These are phyloP conservation scores for Trypanosoma platydactyli DNA, from an alignment of 208 protist genomes.

Conservation along the genomic window DNA sequence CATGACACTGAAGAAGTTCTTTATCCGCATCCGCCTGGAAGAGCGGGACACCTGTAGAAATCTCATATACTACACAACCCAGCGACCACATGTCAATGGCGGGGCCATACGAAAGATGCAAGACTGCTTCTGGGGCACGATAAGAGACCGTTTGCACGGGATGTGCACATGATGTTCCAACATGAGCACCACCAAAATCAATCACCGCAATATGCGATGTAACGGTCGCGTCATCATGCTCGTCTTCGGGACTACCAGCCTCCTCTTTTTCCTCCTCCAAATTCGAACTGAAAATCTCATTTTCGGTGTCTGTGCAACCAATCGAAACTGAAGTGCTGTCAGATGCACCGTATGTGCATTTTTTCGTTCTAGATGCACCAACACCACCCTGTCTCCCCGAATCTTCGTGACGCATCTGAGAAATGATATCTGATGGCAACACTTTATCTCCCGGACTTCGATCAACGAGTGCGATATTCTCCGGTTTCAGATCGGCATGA, in stretches of 20 bases:
- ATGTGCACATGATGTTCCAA: slow-evolving; percentile 88
- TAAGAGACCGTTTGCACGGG: slow-evolving; percentile 96
- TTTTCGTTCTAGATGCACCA: background rate
- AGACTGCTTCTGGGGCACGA: slow-evolving; percentile 94
- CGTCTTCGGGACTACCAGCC: background rate
- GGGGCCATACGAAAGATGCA: slow-evolving; percentile 55
- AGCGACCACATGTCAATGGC: slow-evolving; percentile 79
- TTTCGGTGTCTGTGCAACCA: background rate
- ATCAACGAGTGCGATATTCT: slow-evolving; percentile 81
- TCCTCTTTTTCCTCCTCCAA: background rate
- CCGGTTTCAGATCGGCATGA: slow-evolving; percentile 95
- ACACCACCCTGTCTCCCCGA: background rate
- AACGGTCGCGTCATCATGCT: slow-evolving; percentile 28
- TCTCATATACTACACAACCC: slow-evolving; percentile 56
- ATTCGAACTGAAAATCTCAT: no score
- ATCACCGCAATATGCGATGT: slow-evolving; percentile 93
- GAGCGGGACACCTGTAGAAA: slow-evolving; percentile 42
- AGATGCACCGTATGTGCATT: background rate
- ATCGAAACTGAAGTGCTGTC: background rate
- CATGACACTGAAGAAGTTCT: slow-evolving; percentile 34
- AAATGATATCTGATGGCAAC: background rate
- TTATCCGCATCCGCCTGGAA: slow-evolving; percentile 43
- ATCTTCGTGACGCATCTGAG: slow-evolving; percentile 6
- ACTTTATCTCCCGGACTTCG: background rate
- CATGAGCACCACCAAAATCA: slow-evolving; percentile 95